A percentile compares a stretch with the other conserved stretches of the same genome.
Conservation (phyloP, 2,329 filamentous ascomycete species). For the Diplodia mutila region DNA sequence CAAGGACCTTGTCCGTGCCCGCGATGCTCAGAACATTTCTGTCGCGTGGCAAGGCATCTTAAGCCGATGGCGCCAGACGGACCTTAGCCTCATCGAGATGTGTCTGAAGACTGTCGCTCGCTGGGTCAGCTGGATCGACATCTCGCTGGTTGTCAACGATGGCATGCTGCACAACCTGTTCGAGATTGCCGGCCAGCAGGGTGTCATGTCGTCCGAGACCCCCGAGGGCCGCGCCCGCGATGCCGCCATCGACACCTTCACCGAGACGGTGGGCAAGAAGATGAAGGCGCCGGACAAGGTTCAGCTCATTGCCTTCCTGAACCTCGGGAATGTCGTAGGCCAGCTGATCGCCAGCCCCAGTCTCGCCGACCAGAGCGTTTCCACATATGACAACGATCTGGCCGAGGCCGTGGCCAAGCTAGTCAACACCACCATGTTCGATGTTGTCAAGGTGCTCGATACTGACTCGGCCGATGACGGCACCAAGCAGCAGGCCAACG, state of each 20-base stretch:
- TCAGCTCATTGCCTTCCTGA: conserved; percentile 88
- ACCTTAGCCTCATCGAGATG: conserved; percentile 78
- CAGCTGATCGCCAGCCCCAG: conserved; percentile 85
- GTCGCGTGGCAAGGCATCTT: conserved; percentile 91
- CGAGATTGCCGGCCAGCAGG: conserved; percentile 78
- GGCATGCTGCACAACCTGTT: conserved; percentile 82
- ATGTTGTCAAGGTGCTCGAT: conserved; percentile 86
- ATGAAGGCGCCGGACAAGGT: conserved; percentile 95
- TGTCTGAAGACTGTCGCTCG: conserved; percentile 90
- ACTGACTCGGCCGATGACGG: conserved; percentile 65
- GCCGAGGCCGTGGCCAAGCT: conserved; percentile 94
- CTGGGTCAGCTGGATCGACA: conserved; percentile 99
- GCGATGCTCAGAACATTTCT: conserved; percentile 87
- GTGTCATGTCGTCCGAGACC: conserved; percentile 61
- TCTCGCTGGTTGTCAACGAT: conserved; percentile 83
- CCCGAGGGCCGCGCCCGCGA: conserved; percentile 76
- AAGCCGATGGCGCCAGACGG: conserved; percentile 69
- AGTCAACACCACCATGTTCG: conserved; percentile 85
- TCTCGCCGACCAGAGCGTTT: conserved; percentile 75
- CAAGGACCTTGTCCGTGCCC: conserved; percentile 84
- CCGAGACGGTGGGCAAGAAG: conserved; percentile 96
- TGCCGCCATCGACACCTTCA: conserved; percentile 91
- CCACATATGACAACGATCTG: conserved; percentile 91
- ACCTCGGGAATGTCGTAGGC: conserved; percentile 80
- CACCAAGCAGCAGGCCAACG: conserved; percentile 74